Conservation (phyloP, 73 alveolate genomes). For the Halteria grandinella region DNA sequence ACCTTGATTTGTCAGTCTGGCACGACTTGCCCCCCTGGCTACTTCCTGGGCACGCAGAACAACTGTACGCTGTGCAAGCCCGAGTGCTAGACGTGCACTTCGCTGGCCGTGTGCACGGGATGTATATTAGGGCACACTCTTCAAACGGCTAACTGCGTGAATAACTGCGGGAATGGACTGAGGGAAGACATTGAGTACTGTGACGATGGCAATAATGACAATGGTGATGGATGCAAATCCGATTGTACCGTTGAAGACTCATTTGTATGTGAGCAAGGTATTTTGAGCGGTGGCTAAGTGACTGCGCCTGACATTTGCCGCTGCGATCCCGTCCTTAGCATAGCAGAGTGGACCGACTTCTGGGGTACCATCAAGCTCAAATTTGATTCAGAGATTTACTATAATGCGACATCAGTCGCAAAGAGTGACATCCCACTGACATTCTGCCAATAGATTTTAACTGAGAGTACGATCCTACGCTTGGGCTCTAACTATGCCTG, state of each 20-base stretch:
- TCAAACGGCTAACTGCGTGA: slow-evolving; percentile 4
- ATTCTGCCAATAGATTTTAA: slow-evolving; percentile 17
- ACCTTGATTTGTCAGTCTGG: not conserved
- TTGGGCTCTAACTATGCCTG: slow-evolving; percentile 26
- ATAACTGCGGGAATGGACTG: slow-evolving; percentile 21
- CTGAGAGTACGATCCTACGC: not conserved
- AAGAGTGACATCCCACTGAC: slow-evolving; percentile 16
- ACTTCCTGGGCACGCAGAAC: not conserved
- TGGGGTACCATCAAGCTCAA: slow-evolving; percentile 28
- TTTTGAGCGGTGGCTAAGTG: too few relatives aligned
- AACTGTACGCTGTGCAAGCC: slow-evolving; percentile 23
- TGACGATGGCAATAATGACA: slow-evolving; percentile 37
- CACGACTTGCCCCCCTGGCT: slow-evolving; percentile 22
- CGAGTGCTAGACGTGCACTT: slow-evolving; percentile 21
- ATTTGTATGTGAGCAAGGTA: slow-evolving; percentile 11
- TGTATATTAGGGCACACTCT: slow-evolving; percentile 15
- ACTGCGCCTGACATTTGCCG: slow-evolving; percentile 8
- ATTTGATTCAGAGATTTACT: slow-evolving; percentile 1
- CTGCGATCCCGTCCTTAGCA: slow-evolving; percentile 6
- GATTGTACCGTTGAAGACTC: slow-evolving; percentile 14
- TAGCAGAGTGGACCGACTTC: slow-evolving; percentile 15
- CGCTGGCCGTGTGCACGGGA: slow-evolving; percentile 10
- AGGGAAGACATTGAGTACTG: slow-evolving; percentile 20
- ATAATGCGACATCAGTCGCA: not conserved
- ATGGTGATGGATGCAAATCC: slow-evolving; percentile 28